Evolutionary conservation across 257 asterid species (phyloP), one percentile per base, ranked within the genome.

Genomic region (Rubia yunnanensis): DNA sequence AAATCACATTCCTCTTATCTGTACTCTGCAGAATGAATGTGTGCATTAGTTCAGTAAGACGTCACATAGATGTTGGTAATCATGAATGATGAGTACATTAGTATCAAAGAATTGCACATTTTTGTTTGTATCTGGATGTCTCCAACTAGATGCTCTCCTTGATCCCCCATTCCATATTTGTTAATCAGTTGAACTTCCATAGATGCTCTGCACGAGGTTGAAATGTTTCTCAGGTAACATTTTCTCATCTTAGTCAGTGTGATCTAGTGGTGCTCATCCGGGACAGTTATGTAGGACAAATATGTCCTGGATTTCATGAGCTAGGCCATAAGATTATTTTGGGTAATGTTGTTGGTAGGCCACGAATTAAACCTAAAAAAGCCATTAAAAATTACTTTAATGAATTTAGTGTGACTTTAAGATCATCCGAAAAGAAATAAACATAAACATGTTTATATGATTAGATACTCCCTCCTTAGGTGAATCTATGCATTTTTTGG

Each of bases 71-170:
- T 49, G 63, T 13, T 72, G 49, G 35, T 50, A 20, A 38, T 34
- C 63, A 72, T 49, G 32, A 26, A 72, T 49, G 32, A 54, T 46
- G 3, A 41, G 3, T 9, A 52, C 3, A 20, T 53, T 53, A 60
- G 48, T 39, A 28, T 17, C 36, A 41, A 49, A 66, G 53, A 66
- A 70, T 56, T 57, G 55, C 55, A 49, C 15, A 49, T 36, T 23
- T 71, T 74, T 73, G 82, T 74, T 70, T 65, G 65, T 74, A 70
- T 74, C 64, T 70, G 22, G 23, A 44, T 64, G 65, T 73, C 69
- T 54, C 24, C 68, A 50, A 3, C 53, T 17, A 9, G 73, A 70
- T 70, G 56, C 73, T 63, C 53, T 22, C 23, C 63, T 57, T 57
- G 28, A 57, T 41, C 50, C 53, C 18, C 15, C 30, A 30, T 14